These are phyloP conservation scores for Zizania palustris DNA, from an alignment of 202 grass and related monocot species.

Conservation along the genomic window DNA sequence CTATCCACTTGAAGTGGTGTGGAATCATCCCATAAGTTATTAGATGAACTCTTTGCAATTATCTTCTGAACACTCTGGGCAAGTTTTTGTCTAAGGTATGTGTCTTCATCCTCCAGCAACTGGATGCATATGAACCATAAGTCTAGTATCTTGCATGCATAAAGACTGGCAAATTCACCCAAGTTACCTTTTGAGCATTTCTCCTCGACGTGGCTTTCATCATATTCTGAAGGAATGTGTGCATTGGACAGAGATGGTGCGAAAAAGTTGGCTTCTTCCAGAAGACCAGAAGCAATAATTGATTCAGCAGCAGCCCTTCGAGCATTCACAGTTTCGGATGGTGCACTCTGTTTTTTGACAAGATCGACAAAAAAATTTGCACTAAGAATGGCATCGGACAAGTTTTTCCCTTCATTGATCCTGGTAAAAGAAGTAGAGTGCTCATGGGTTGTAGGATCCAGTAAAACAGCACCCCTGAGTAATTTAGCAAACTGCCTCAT, in stretches of 20 bases:
- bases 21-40: slow-evolving; percentile 56
- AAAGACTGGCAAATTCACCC: slow-evolving; percentile 55
- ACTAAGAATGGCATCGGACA: slow-evolving; percentile 48
- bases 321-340: slow-evolving; percentile 80
- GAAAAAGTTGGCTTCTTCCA: slow-evolving; percentile 61
- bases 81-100: slow-evolving; percentile 70
- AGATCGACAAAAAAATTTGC: slow-evolving; percentile 66
- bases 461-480: slow-evolving; percentile 45
- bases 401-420: slow-evolving; percentile 42
- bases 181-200: slow-evolving; percentile 32
- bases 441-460: slow-evolving; percentile 37
- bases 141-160: slow-evolving; percentile 75
- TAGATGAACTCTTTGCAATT: slow-evolving; percentile 54
- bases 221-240: slow-evolving; percentile 44
- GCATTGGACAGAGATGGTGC: slow-evolving; percentile 57
- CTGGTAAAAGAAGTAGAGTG: slow-evolving; percentile 36
- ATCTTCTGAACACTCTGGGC: slow-evolving; percentile 76
- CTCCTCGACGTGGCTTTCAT: slow-evolving; percentile 45
- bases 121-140: slow-evolving; percentile 88
- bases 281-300: slow-evolving; percentile 78
- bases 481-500: slow-evolving; percentile 73
- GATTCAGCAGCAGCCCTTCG: slow-evolving; percentile 71
- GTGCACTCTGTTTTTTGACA: slow-evolving; percentile 66
- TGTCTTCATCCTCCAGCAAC: slow-evolving; percentile 94
- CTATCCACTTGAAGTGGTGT: slow-evolving; percentile 83